Conservation (phyloP, 768 basidiomycete species). For the Tulasnella sp. region DNA sequence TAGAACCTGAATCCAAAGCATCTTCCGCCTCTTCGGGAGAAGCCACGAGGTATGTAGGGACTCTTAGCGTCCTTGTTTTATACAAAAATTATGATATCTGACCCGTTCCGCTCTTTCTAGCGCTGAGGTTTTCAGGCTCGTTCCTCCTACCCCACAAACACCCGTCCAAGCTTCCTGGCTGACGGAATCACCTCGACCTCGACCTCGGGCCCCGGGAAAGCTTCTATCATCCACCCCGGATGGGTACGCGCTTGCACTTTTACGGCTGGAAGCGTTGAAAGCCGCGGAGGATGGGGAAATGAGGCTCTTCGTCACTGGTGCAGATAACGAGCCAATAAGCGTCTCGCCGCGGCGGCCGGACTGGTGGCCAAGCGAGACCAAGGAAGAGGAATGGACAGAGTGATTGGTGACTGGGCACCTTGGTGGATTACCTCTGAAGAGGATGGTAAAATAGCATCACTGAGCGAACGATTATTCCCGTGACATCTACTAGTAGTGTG, state of each 20-base stretch:
- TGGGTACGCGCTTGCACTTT: slow-evolving; percentile 61
- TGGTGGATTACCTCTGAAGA: not conserved
- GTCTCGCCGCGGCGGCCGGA: not conserved
- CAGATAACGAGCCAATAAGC: not conserved
- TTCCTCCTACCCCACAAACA: slow-evolving; percentile 17
- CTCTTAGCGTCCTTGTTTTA: not conserved
- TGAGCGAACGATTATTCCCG: too few species aligned
- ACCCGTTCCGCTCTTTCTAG: slow-evolving; percentile 8
- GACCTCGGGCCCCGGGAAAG: slow-evolving; percentile 64
- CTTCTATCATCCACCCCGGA: slow-evolving; percentile 45
- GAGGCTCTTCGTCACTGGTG: not conserved
- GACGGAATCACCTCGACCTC: slow-evolving; percentile 26
- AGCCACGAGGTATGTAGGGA: not conserved
- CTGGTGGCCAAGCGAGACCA: not conserved
- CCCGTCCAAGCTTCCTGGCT: slow-evolving; percentile 17
- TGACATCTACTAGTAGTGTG: too few species aligned
- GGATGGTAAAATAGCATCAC: not conserved
- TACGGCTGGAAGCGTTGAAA: slow-evolving; percentile 67
- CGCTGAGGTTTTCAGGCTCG: not conserved
- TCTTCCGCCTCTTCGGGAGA: not conserved
- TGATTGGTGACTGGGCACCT: not conserved
- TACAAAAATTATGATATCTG: slow-evolving; percentile 14
- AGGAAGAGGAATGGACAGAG: not conserved
- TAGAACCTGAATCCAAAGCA: not conserved
- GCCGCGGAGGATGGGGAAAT: slow-evolving; percentile 35